Evolutionary conservation across 495 filamentous ascomycete genomes (phyloP).

Genomic region (Hypomontagnella monticulosa): DNA sequence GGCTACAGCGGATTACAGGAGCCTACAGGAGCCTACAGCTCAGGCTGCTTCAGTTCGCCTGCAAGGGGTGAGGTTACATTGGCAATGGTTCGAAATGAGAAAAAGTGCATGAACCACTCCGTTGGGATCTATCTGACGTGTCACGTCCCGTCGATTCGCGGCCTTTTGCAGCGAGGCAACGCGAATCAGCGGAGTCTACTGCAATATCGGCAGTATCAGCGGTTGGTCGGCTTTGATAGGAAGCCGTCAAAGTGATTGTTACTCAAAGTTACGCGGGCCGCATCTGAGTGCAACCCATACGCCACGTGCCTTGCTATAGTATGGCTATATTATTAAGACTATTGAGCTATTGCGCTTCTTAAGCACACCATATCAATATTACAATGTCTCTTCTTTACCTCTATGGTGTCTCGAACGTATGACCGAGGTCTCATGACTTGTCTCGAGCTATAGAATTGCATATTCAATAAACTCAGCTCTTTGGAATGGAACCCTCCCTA

Average conservation of each 20-base stretch:
- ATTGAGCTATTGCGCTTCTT: too few species aligned
- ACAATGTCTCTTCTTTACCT: too few species aligned
- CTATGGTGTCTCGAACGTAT: too few species aligned
- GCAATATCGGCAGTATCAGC: conserved; percentile 9
- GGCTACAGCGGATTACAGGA: neutral
- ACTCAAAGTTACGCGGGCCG: neutral
- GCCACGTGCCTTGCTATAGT: conserved; percentile 20
- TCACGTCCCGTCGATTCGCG: conserved; percentile 12
- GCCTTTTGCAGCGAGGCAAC: conserved; percentile 1
- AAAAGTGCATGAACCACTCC: conserved; percentile 32
- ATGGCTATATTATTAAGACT: too few species aligned
- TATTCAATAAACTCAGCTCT: too few species aligned
- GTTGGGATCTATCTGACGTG: conserved; percentile 32
- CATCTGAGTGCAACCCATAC: conserved; percentile 8
- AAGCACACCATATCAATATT: too few species aligned
- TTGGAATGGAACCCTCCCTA: too few species aligned
- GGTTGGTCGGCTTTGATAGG: conserved; percentile 12
- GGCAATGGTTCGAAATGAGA: neutral
- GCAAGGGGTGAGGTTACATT: conserved; percentile 35
- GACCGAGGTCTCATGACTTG: too few species aligned
- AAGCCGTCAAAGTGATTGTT: neutral
- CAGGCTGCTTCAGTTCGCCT: conserved; percentile 3
- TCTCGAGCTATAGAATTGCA: too few species aligned
- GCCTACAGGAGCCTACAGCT: too few species aligned
- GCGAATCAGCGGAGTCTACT: conserved; percentile 2